Evolutionary conservation across 2,329 filamentous ascomycete genomes (phyloP), one percentile per base, ranked within the genome.

Genomic region (Pyricularia sp.): DNA sequence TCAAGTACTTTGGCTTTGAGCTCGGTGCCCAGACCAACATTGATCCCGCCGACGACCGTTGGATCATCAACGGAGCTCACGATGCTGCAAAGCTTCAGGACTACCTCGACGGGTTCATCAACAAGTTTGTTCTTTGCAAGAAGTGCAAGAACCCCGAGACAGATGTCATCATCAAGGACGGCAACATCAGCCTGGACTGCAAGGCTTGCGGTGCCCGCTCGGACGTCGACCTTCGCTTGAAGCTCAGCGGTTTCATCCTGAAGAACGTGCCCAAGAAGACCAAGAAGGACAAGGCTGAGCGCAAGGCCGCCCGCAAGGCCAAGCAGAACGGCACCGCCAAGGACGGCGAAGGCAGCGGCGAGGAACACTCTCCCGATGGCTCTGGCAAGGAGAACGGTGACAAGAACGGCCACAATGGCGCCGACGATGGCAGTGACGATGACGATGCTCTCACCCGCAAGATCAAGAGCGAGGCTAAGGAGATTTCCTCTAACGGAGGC

Each of bases 141-240:
- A 93, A 96, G 78, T 99, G 94, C 88, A 96, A 96, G 87, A 99
- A 99, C 78, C 94, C 94, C 44, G 94, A 99, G 83, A 99, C 94
- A 70, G 93, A 96, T 70, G 88, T 97, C 74, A 86, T 89, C 74
- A 91, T 97, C 83, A 97, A 96, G 80, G 93, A 97, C 72, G 91
- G 89, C 65, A 87, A 84, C 75, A 97, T 99, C 76, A 79, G 91
- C 68, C 87, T 97, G 70, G 94, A 99, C 80, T 99, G 94, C 88
- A 99, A 99, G 82, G 94, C 94, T 68, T 99, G 94, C 75, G 94
- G 94, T 75, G 90, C 96, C 78, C 92, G 91, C 73, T 89, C 89
- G 70, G 88, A 94, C 68, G 93, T 96, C 65, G 93, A 97, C 73
- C 83, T 93, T 70, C 91, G 93, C 74, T 87, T 96, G 77, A 99